Evolutionary conservation across 1,139 yeast species (phyloP), one percentile per base, ranked within the genome.

Genomic region (Entelexis sorbosivorans): DNA sequence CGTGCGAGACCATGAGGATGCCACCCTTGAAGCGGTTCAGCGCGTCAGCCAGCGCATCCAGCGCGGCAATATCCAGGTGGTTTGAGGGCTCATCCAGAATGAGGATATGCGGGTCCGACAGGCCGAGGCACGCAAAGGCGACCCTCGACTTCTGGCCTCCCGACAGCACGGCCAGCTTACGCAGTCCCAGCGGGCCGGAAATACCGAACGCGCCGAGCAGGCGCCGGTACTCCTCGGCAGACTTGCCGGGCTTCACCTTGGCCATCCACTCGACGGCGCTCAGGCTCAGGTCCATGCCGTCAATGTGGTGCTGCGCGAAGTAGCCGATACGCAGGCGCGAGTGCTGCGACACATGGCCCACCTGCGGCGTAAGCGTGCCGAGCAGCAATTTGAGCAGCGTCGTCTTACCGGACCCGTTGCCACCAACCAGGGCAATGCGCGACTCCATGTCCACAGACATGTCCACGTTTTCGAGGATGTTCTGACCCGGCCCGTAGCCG

Each of bases 101-200:
- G 62, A 91, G 74, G 45, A 91, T 80, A 66, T 91, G 98, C n/a
- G 98, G 98, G 58, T 82, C 83, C 58, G 78, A 77, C 63, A 91
- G 73, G 69, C 97, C 88, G 59, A 91, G 74, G 20, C 96, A 91
- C 13, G 98, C 97, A 71, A 91, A 91, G 0, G 97, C 97, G 43
- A 91, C 98, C 72, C 98, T 81, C 36, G 97, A 88, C 67, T 91
- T 93, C 66, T 91, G 98, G 73, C 98, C 98, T 67, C 98, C 98
- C 11, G 97, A 91, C 53, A 91, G 73, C 50, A 84, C 73, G 63
- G 80, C 80, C 83, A 91, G 87, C 68, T 85, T 88, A 65, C 89
- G 96, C 62, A 91, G 73, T 56, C 97, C 96, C 49, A 91, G 73
- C 2, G 96, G 74, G 55, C 98, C 98, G 2, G 96, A 88, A 56